Percentiles rank a stretch among this genome's conserved stretches.
Conservation (phyloP, 1,284 basidiomycete genomes). For the Wolfiporia cocos region DNA sequence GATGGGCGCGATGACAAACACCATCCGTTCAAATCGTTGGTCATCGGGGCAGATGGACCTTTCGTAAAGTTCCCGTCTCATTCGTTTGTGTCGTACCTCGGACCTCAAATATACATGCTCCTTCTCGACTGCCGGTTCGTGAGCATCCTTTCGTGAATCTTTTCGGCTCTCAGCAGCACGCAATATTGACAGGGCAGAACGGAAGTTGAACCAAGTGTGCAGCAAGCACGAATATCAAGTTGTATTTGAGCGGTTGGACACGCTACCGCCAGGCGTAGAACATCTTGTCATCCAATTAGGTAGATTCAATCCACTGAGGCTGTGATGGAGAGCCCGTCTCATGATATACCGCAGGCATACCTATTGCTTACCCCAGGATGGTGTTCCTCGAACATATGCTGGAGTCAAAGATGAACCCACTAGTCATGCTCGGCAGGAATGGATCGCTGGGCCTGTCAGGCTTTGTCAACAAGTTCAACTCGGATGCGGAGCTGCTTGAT, state of each 20-base stretch:
- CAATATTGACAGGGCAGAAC: conserved; percentile 65
- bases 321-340: background rate
- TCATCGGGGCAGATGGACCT: conserved; percentile 73
- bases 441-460: conserved; percentile 65
- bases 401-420: conserved; percentile 78
- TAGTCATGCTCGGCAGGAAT: conserved; percentile 63
- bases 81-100: conserved; percentile 71
- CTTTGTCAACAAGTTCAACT: conserved; percentile 91
- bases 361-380: conserved; percentile 90
- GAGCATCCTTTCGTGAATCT: background rate
- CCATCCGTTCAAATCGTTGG: conserved; percentile 66
- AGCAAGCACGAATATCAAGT: conserved; percentile 66
- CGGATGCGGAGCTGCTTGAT: conserved; percentile 86
- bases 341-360: conserved; percentile 42
- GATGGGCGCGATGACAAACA: conserved; percentile 67
- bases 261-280: conserved; percentile 60
- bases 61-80: conserved; percentile 80
- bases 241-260: conserved; percentile 56
- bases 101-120: conserved; percentile 67
- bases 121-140: conserved; percentile 80
- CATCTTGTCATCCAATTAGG: conserved; percentile 70
- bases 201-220: conserved; percentile 77
- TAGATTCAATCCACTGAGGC: background rate
- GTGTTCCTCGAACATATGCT: conserved; percentile 80
- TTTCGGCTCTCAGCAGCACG: background rate